Conservation (phyloP, 1,284 basidiomycete genomes). For the Rhizopogon hawkerae region DNA sequence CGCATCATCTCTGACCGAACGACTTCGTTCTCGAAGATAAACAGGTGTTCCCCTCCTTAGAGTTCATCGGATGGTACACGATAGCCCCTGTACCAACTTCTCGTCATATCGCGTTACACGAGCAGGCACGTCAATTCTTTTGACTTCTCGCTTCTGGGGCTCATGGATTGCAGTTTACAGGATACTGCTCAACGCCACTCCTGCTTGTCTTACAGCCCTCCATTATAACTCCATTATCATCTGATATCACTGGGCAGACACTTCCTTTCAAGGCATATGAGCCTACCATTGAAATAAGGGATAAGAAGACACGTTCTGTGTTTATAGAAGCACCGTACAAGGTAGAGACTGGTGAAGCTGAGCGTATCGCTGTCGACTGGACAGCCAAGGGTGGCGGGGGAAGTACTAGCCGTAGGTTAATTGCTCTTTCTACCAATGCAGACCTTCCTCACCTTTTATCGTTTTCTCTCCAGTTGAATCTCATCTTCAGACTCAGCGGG, state of each 20-base stretch:
- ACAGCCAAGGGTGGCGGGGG: conserved; percentile 84
- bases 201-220: conserved; percentile 64
- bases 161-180: conserved; percentile 45
- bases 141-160: not conserved
- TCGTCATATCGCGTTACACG: conserved; percentile 74
- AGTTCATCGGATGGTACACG: conserved; percentile 97
- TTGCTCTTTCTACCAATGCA: not conserved
- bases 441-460: conserved; percentile 3
- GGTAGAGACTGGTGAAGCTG: conserved; percentile 97
- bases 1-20: conserved; percentile 8
- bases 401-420: conserved; percentile 62
- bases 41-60: conserved; percentile 94
- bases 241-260: conserved; percentile 54
- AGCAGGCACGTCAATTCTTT: conserved; percentile 50
- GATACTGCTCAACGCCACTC: conserved; percentile 68
- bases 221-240: conserved; percentile 37
- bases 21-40: conserved; percentile 59
- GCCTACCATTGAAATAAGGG: conserved; percentile 74
- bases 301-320: conserved; percentile 66
- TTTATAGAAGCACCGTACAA: conserved; percentile 78
- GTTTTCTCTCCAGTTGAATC: conserved; percentile 61
- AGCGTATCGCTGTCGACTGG: conserved; percentile 96
- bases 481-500: conserved; percentile 83
- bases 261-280: conserved; percentile 88
- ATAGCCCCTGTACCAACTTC: conserved; percentile 65